Percentiles rank a stretch among this genome's conserved stretches.
These are phyloP conservation scores for Ustilago xerochloae DNA, from an alignment of 1,284 basidiomycete species.

Conservation along the genomic window DNA sequence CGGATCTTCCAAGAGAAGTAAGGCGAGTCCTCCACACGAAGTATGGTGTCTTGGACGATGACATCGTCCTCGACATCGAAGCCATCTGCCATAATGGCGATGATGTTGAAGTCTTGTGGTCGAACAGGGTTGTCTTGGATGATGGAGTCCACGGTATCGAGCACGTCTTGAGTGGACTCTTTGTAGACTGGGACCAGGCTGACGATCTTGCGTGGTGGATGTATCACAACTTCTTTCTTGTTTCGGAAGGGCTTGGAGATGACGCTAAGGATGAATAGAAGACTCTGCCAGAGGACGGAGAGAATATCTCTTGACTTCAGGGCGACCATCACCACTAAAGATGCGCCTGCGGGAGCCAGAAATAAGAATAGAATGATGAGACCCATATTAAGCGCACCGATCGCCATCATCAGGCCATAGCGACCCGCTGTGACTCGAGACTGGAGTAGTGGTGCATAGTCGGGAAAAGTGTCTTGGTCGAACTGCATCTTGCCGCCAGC, in stretches of 20 bases:
- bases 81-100: slow-evolving; percentile 36
- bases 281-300: slow-evolving; percentile 32
- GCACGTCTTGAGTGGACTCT: slow-evolving; percentile 30
- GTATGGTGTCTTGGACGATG: slow-evolving; percentile 17
- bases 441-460: slow-evolving; percentile 28
- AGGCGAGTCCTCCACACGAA: slow-evolving; percentile 18
- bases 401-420: slow-evolving; percentile 22
- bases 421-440: slow-evolving; percentile 27
- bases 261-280: slow-evolving; percentile 9
- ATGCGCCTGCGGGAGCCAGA: slow-evolving; percentile 16
- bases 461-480: slow-evolving; percentile 17
- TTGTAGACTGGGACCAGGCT: slow-evolving; percentile 36
- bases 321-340: slow-evolving; percentile 22
- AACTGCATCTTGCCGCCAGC: slow-evolving; percentile 6
- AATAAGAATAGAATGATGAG: slow-evolving; percentile 31
- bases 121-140: slow-evolving; percentile 27
- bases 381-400: slow-evolving; percentile 21
- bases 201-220: slow-evolving; percentile 38
- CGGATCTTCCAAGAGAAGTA: slow-evolving; percentile 40
- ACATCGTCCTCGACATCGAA: slow-evolving; percentile 37
- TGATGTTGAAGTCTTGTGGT: slow-evolving; percentile 26
- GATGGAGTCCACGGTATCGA: slow-evolving; percentile 39
- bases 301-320: slow-evolving; percentile 36
- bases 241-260: slow-evolving; percentile 13
- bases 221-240: slow-evolving; percentile 9